phyloP scores from a whole-genome alignment of 2,329 filamentous ascomycete genomes.

The Microdochium nivale region DNA sequence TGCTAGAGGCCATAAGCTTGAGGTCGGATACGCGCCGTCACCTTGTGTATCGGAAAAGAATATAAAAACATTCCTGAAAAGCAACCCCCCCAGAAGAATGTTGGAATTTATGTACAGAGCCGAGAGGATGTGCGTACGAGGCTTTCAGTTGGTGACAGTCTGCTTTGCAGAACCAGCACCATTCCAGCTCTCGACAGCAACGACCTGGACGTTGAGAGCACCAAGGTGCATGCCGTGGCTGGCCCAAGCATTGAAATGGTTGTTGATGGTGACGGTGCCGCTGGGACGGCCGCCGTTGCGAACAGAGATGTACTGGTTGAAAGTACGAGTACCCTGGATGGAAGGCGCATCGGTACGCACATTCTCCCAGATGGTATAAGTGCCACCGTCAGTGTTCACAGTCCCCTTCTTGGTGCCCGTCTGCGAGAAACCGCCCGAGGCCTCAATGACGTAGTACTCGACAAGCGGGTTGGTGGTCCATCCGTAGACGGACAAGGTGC shows the following conservation, averaged over 20 bases:
- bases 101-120: background rate
- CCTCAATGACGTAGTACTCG: constrained; percentile 29
- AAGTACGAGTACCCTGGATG: constrained; percentile 35
- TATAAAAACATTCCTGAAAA: background rate
- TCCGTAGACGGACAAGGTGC: constrained; percentile 34
- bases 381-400: constrained; percentile 21
- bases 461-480: constrained; percentile 27
- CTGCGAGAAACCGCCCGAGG: constrained; percentile 21
- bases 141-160: constrained; percentile 7
- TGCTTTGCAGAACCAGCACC: constrained; percentile 35
- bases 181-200: constrained; percentile 29
- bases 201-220: constrained; percentile 21
- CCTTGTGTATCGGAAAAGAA: background rate
- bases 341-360: constrained; percentile 30
- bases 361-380: constrained; percentile 25
- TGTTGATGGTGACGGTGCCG: constrained; percentile 20
- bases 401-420: constrained; percentile 19
- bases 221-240: constrained; percentile 17
- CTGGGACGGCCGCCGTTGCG: constrained; percentile 37
- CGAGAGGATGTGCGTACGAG: background rate
- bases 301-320: constrained; percentile 42
- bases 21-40: background rate
- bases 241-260: constrained; percentile 22
- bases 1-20: background rate
- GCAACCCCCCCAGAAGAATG: background rate